Evolutionary conservation across 306 rosid genomes (phyloP).

Genomic region (Pyrus bretschneideri): DNA sequence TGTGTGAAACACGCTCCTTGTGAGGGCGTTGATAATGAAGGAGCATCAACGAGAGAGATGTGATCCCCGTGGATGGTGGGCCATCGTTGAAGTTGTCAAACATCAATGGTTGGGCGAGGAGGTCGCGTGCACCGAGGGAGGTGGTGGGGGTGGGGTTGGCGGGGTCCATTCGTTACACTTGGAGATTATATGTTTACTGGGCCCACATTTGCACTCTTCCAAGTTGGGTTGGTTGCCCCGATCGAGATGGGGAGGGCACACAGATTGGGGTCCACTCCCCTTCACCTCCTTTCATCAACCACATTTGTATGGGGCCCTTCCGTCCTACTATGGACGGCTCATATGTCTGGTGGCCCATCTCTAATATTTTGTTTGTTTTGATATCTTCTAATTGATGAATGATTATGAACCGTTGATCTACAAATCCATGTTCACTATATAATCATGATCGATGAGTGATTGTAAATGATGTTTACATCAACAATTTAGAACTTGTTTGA

Average conservation of each 20-base stretch:
- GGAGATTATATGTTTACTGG: conserved; percentile 1
- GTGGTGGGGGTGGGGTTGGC: conserved; percentile 7
- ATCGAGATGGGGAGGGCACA: neutral
- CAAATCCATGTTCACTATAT: too few species aligned
- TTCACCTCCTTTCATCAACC: neutral
- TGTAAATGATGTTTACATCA: too few species aligned
- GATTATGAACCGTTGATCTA: too few species aligned
- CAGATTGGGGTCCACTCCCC: conserved; percentile 6
- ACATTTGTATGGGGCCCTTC: conserved; percentile 1
- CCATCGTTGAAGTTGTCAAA: conserved; percentile 24
- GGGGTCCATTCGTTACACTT: neutral
- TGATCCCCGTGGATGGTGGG: conserved; percentile 23
- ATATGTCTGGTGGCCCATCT: neutral
- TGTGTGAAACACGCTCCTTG: neutral
- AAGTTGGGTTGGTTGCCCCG: conserved; percentile 2
- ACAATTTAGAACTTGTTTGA: too few species aligned
- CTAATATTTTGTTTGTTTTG: neutral
- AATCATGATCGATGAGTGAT: too few species aligned
- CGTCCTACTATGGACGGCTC: neutral
- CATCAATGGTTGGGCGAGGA: conserved; percentile 1
- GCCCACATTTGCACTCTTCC: conserved; percentile 3
- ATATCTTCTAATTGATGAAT: too few species aligned
- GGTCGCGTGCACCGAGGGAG: conserved; percentile 24
- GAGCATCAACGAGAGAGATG: neutral
- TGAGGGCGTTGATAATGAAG: neutral